These are phyloP conservation scores for Bryoerythrophyllum caledonicum DNA, from an alignment of 225 moss, liverwort and hornwort species.

Conservation along the genomic window DNA sequence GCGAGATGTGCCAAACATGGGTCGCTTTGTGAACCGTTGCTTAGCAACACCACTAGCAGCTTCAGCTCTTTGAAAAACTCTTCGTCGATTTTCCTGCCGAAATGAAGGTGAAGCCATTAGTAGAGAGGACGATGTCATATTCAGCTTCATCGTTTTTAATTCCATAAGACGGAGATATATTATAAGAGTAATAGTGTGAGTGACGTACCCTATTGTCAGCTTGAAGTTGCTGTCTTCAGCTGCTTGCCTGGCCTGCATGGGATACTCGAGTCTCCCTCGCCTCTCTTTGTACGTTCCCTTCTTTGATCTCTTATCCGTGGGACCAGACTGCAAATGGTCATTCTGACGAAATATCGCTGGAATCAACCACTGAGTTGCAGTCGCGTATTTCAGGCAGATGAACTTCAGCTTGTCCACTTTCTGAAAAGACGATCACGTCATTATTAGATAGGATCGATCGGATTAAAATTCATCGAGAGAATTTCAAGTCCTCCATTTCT, in stretches of 20 bases:
- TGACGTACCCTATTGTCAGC: constrained; percentile 72
- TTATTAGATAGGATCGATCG: constrained; percentile 4
- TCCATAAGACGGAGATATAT: not conserved
- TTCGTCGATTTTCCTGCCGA: constrained; percentile 78
- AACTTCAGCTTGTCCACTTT: constrained; percentile 91
- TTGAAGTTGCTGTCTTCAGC: constrained; percentile 91
- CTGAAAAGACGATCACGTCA: constrained; percentile 32
- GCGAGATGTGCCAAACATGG: constrained; percentile 98
- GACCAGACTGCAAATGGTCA: constrained; percentile 47
- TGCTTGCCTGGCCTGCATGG: constrained; percentile 69
- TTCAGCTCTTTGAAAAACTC: constrained; percentile 92
- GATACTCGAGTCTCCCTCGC: constrained; percentile 53
- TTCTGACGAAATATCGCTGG: constrained; percentile 71
- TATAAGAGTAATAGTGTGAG: not conserved
- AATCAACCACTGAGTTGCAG: constrained; percentile 94
- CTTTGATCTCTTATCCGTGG: constrained; percentile 37
- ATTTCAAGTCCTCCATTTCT: not conserved
- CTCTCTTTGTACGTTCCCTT: constrained; percentile 50
- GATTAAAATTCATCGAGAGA: not conserved
- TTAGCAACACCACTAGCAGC: constrained; percentile 79
- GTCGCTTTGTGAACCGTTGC: constrained; percentile 86
- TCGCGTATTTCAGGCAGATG: constrained; percentile 91
- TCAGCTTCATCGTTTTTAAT: constrained; percentile 1
- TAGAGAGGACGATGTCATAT: not conserved
- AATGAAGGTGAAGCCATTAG: not conserved